Base-by-base conservation (phyloP, 2,329 filamentous ascomycete genomes). In the Sordariomycetes sp. region DNA sequence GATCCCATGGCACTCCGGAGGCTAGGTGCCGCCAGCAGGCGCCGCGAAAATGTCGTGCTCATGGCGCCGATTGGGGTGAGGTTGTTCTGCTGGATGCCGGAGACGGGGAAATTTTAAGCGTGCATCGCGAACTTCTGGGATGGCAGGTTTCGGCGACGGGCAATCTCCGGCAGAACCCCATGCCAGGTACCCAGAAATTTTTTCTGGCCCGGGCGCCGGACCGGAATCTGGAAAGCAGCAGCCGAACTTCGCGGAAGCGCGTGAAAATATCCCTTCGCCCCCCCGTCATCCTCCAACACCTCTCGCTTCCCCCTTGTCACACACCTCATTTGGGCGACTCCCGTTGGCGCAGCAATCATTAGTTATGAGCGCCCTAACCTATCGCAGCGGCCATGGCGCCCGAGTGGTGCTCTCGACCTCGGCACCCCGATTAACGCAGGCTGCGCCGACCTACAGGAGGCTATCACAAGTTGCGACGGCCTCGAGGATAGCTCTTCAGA, bases 391-490 rank as follows among this genome's bases (percentile, higher is more conserved):
- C 28, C 48, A 57, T 18, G 50, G 55, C 46, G 34, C 55, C 55
- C 55, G 50, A 20, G 34, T 48, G 14, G 51, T 55, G 53, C 43
- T 62, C n/a, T 54, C 28, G 7, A 59, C 54, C 56, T 58, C 58
- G 53, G 32, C 56, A 28, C n/a, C 65, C 66, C 56, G 65, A 32
- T 18, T 57, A 52, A 46, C 69, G 54, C 63, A 67, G 61, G 69
- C 72, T 71, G 74, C 75, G 57, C 76, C 77, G 59, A 74, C 76
- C 24, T 77, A 76, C 63, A 70, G 73, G 65, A 74, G 77, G 70
- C 73, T 80, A 76, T 68, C 68, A 53, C 65, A 70, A 59, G 66
- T 62, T 58, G 66, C 60, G 60, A 65, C 63, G 62, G 68, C 63
- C 58, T 70, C 57, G 63, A 25, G 55, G 20, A 20, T 28, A 40